phyloP scores from a whole-genome alignment of 2,329 filamentous ascomycete genomes.

The Sporothrix sp. region DNA sequence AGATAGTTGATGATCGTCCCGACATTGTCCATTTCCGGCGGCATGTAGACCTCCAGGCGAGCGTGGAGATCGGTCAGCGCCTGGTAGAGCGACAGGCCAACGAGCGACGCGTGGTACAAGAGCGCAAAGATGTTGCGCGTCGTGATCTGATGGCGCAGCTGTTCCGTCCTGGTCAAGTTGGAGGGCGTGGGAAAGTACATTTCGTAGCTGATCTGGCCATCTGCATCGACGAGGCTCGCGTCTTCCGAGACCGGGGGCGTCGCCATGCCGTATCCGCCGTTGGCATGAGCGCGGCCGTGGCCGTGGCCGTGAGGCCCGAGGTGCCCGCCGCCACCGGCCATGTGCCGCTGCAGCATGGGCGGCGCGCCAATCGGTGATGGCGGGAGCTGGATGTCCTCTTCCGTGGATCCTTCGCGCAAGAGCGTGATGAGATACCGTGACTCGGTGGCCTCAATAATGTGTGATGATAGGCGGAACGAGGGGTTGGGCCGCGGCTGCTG shows the following conservation, averaged over 20 bases:
- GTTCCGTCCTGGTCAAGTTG: constrained; percentile 37
- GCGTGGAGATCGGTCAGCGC: constrained; percentile 53
- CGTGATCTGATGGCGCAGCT: constrained; percentile 51
- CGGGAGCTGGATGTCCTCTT: constrained; percentile 36
- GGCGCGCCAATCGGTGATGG: constrained; percentile 34
- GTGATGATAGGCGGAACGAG: constrained; percentile 48
- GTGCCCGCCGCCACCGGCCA: constrained; percentile 16
- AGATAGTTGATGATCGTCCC: constrained; percentile 54
- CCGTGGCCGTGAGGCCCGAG: constrained; percentile 16
- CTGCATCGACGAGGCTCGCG: constrained; percentile 32
- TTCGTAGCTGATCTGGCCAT: constrained; percentile 50
- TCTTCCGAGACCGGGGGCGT: constrained; percentile 39
- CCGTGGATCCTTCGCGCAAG: constrained; percentile 42
- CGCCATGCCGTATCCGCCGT: constrained; percentile 20
- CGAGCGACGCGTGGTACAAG: constrained; percentile 53
- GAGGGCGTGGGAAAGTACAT: constrained; percentile 53
- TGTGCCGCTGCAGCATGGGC: constrained; percentile 29
- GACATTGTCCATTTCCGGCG: constrained; percentile 45
- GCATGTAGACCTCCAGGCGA: constrained; percentile 50
- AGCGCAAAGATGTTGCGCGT: constrained; percentile 61
- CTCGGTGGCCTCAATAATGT: constrained; percentile 48
- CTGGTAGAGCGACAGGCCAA: constrained; percentile 54
- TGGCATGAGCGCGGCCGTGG: constrained; percentile 19
- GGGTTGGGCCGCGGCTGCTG: constrained; percentile 37
- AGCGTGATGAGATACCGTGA: constrained; percentile 44